phyloP scores from a whole-genome alignment of 2,329 filamentous ascomycete species.

The Emericellopsis cladophorae region DNA sequence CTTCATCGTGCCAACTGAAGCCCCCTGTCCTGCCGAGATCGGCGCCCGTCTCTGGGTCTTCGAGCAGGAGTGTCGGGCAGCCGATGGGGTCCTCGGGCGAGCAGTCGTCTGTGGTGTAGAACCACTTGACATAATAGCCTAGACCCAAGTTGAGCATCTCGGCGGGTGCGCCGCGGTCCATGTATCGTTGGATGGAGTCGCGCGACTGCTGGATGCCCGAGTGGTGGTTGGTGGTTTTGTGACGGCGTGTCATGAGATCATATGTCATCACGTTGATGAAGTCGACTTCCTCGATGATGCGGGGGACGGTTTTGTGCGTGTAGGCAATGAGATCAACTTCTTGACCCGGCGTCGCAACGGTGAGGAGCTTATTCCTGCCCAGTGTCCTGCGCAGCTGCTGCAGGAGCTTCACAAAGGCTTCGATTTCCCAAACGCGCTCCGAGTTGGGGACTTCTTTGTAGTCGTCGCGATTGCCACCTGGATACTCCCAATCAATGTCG shows the following conservation, averaged over 20 bases:
- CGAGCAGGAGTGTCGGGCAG: slow-evolving; percentile 42
- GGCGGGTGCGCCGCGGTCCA: slow-evolving; percentile 36
- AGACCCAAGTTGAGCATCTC: slow-evolving; percentile 49
- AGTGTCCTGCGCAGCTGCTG: slow-evolving; percentile 43
- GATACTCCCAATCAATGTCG: slow-evolving; percentile 55
- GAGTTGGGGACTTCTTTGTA: slow-evolving; percentile 53
- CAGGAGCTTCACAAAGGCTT: slow-evolving; percentile 50
- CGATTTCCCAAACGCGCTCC: slow-evolving; percentile 46
- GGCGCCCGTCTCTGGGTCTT: slow-evolving; percentile 42
- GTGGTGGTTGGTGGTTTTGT: slow-evolving; percentile 51
- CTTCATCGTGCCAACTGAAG: slow-evolving; percentile 47
- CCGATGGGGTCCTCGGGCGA: slow-evolving; percentile 30
- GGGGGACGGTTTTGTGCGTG: slow-evolving; percentile 41
- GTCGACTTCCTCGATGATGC: slow-evolving; percentile 47
- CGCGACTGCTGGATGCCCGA: slow-evolving; percentile 45
- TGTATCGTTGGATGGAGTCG: slow-evolving; percentile 44
- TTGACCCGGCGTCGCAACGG: slow-evolving; percentile 55
- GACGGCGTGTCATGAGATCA: slow-evolving; percentile 58
- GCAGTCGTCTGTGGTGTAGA: slow-evolving; percentile 30
- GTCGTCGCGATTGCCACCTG: slow-evolving; percentile 54
- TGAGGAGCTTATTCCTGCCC: slow-evolving; percentile 44
- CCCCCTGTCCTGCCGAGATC: slow-evolving; percentile 45
- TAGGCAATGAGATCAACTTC: slow-evolving; percentile 56
- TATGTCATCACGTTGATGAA: slow-evolving; percentile 61
- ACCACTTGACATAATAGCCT: slow-evolving; percentile 57